Evolutionary conservation across 768 basidiomycete species (phyloP), one percentile per base, ranked within the genome.

Genomic region (Trametes elegans): DNA sequence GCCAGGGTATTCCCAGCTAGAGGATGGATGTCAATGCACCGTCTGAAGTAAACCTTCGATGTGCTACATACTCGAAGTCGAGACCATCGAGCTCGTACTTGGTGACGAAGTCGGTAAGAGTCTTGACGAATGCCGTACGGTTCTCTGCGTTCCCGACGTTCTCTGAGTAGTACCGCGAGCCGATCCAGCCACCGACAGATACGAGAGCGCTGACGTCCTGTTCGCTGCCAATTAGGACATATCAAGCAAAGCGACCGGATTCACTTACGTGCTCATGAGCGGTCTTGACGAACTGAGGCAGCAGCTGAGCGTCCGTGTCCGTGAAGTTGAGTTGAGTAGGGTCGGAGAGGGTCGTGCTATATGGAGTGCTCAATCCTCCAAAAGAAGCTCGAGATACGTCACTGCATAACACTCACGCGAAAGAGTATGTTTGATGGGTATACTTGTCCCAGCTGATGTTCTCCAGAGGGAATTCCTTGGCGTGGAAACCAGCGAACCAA

Each of bases 1-100:
- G 34, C 76, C 81, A 32, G 93, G 93, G 66, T 91, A 96, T 68
- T 94, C 93, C 92, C 91, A 93, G 65, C 89, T 90, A 56, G 50
- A 41, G 7, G 59, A 31, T 32, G 45, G 27, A 24, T 2, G 11
- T 53, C 28, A 31, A 19, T 39, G 39, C 53, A 38, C 2, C 13
- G 28, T 26, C 10, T 1, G 6, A 21, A 19, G 43, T 41, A 0
- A 18, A n/a, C n/a, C n/a, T 24, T 11, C 27, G 9, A 3, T 11
- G 18, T 2, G 14, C 32, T 5, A 73, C 83, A 35, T 64, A 84
- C 84, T 87, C 86, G 51, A 87, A 82, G 60, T 88, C 85, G 38
- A 88, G 70, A n/a, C 85, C 85, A 59, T 81, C 76, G 14, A 89
- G 72, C 0, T 75, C 62, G 61, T 85, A 82, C 23, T 70, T 64